Evolutionary conservation across 179 eudicot genomes (phyloP), one percentile per base, ranked within the genome.

Genomic region (Patellifolia procumbens): DNA sequence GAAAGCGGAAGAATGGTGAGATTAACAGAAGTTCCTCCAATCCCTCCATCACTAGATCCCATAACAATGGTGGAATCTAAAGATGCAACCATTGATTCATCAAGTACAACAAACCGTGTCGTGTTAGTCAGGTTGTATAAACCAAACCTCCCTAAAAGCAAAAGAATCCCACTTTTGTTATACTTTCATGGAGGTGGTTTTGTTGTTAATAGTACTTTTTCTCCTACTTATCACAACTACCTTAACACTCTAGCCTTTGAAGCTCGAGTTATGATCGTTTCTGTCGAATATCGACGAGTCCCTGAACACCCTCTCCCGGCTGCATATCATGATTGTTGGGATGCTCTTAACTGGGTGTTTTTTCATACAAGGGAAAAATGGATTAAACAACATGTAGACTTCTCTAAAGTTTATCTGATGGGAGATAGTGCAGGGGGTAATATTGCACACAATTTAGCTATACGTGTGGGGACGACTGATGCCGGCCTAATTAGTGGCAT

Each of bases 71-170:
- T 68, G 1, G 55, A 39, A 68, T 70, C 79, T 24, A 86, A 83
- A 76, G 88, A 86, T 9, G 8, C 8, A 39, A 39, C 5, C 67
- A 28, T 85, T 16, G 82, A 89, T 79, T 43, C 55, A 26, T 10
- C 31, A 39, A 9, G 8, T 5, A 39, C 0, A 60, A 65, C 35
- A 31, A 63, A 26, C 87, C 88, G 13, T 83, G 75, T 76, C 43
- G 68, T 81, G 29, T 81, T 85, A 1, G n/a, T 87, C 7, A 79
- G 52, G 62, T 56, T 89, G 2, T 88, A 87, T 6, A 39, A 48
- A 4, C 20, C 24, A 35, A n/a, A 19, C 13, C 32, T 39, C 16
- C 53, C 19, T 13, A 49, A 15, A 65, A 52, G 20, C 51, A 51
- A 51, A 19, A 51, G 17, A 16, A 51, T 65, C 0, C 78, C 63